A percentile compares a stretch with the other conserved stretches of the same genome.
Conservation (phyloP, 164 flowering plant species). For the Magnolia changhungtana region DNA sequence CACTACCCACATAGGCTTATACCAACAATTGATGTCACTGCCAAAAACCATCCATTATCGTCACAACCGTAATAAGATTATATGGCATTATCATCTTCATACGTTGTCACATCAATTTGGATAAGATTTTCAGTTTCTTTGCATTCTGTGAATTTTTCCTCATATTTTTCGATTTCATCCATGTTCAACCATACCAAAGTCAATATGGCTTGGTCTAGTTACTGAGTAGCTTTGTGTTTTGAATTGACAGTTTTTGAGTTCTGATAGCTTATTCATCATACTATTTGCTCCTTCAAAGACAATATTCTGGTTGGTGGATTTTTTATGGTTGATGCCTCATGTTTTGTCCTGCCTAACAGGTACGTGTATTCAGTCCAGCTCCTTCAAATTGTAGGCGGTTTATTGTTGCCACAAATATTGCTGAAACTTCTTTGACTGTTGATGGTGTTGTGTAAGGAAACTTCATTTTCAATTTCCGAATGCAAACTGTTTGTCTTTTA, state of each 20-base stretch:
- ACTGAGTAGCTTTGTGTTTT: background rate
- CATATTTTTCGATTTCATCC: background rate
- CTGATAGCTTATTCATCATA: background rate
- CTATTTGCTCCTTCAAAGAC: background rate
- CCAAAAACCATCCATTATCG: no score
- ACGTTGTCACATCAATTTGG: no score
- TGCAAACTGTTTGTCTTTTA: background rate
- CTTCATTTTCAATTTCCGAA: background rate
- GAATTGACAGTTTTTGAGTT: background rate
- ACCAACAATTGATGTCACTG: no score
- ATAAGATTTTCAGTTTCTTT: no score
- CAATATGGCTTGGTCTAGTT: background rate
- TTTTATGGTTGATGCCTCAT: conserved; percentile 10
- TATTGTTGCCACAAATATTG: conserved; percentile 93
- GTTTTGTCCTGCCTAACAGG: conserved; percentile 39
- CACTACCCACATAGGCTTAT: no score
- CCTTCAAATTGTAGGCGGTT: conserved; percentile 93
- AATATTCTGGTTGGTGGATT: background rate
- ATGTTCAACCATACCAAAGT: background rate
- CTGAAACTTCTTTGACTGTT: conserved; percentile 98
- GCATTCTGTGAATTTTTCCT: no score
- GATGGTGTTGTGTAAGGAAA: conserved; percentile 96
- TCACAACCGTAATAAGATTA: no score
- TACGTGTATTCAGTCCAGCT: conserved; percentile 84
- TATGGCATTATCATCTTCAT: no score